Conservation (phyloP, 768 basidiomycete species). For the Boletus coccyginus region DNA sequence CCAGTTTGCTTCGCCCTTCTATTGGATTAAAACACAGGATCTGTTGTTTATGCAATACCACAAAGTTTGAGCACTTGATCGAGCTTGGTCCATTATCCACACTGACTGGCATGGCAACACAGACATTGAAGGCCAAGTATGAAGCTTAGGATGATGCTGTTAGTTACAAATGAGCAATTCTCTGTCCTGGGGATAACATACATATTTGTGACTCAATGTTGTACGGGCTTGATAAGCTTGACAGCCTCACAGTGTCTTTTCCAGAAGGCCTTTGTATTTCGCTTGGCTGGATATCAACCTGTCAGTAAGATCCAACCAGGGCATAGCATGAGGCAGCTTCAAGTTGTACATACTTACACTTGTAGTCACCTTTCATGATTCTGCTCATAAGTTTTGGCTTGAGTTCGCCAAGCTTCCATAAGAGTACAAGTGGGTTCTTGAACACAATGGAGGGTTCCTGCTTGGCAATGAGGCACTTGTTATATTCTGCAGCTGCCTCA, state of each 20-base stretch:
- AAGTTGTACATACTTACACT: not conserved
- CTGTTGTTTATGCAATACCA: constrained; percentile 80
- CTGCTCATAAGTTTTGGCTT: no score
- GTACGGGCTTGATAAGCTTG: not conserved
- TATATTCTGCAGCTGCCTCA: not conserved
- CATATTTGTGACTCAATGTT: no score
- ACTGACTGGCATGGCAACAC: constrained; percentile 89
- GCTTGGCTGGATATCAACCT: not conserved
- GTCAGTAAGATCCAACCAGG: not conserved
- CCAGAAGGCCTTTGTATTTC: not conserved
- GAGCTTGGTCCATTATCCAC: constrained; percentile 97
- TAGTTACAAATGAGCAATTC: constrained; percentile 73
- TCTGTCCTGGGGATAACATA: constrained; percentile 48
- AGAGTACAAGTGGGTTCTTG: no score
- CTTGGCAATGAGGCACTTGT: not conserved
- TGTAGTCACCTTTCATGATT: no score
- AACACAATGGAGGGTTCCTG: no score
- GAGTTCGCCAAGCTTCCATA: no score
- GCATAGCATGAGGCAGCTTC: no score
- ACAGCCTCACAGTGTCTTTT: not conserved
- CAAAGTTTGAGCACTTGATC: constrained; percentile 81
- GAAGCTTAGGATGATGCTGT: constrained; percentile 86
- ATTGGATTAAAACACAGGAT: constrained; percentile 99
- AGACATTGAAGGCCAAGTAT: constrained; percentile 92
- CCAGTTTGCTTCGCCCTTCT: constrained; percentile 97